Percentiles rank a stretch among this genome's conserved stretches.
phyloP scores from a whole-genome alignment of 441 rosid genomes.

The Populus hybrid region DNA sequence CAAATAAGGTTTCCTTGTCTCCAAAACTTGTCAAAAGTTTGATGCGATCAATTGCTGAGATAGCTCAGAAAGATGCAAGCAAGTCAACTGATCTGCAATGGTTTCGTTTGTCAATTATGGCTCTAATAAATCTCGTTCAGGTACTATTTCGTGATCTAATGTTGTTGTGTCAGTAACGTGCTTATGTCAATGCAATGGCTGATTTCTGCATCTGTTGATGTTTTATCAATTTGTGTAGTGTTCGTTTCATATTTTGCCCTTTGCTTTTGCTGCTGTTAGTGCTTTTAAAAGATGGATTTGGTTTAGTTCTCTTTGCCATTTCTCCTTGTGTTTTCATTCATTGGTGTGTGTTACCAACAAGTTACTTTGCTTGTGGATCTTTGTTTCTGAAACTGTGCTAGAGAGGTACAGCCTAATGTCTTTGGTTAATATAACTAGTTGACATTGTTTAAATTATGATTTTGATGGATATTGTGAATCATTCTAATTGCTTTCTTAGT shows the following conservation, averaged over 20 bases:
- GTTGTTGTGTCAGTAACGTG: background rate
- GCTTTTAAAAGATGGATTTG: background rate
- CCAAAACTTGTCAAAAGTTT: conserved; percentile 75
- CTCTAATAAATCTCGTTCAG: conserved; percentile 84
- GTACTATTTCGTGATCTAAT: conserved; percentile 32
- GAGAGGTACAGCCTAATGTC: background rate
- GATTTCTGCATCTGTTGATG: background rate
- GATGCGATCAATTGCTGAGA: conserved; percentile 69
- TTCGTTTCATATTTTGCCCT: background rate
- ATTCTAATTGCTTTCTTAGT: background rate
- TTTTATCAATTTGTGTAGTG: conserved; percentile 4
- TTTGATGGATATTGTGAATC: background rate
- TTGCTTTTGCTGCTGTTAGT: background rate
- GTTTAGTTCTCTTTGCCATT: conserved; percentile 7
- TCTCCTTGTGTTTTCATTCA: conserved; percentile 6
- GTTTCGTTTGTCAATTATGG: conserved; percentile 69
- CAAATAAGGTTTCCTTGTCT: conserved; percentile 65
- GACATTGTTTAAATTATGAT: background rate
- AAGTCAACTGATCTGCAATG: conserved; percentile 67
- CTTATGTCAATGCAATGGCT: background rate
- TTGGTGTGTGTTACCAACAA: background rate
- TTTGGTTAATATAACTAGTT: background rate
- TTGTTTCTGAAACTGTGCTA: background rate
- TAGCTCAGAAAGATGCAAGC: conserved; percentile 63
- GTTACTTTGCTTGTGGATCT: background rate